Base-by-base conservation (phyloP, 768 basidiomycete species). In the Phlebiopsis gigantea region DNA sequence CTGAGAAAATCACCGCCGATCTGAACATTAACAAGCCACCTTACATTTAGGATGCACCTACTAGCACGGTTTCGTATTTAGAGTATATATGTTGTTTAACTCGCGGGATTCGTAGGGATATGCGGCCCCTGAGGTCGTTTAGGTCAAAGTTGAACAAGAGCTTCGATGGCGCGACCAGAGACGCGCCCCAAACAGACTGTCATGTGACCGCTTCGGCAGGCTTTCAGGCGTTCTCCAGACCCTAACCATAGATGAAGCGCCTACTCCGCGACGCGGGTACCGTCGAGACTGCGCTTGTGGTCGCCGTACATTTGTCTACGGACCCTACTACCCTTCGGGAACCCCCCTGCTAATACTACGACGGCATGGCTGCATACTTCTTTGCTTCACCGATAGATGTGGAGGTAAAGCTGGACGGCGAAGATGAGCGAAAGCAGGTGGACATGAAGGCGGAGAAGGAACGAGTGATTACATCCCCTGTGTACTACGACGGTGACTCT, bases 401-500 rank as follows among this genome's bases (percentile, higher is more conserved):
- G 15, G 93, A 97, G 68, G 75, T 99, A 67, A 87, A 87, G 66
- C 80, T 98, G 29, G 85, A 90, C 46, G 88, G 84, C 31, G 94
- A 98, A 68, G 91, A 97, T 31, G 74, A 83, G 45, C 79, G 95
- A 60, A 94, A 93, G 70, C 87, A 90, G 61, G 85, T 96, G 2
- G 96, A 98, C 46, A 79, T 88, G 62, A 97, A 97, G 73, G 77
- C 79, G 26, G 93, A 95, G 60, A 94, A 95, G 73, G 94, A 96
- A 46, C 86, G 88, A 69, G 77, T 78, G 57, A 79, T 87, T 50
- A 83, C 88, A 56, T 93, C 88, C 78, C 93, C 95, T 1, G 87
- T 98, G 5, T 98, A 92, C 70, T 95, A 91, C 68, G 97, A 98
- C 70, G 97, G 96, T 5, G 96, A 98, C 67, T 85, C 87, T n/a